Conservation (phyloP, 2,329 filamentous ascomycete species). For the Penicillium sp. region DNA sequence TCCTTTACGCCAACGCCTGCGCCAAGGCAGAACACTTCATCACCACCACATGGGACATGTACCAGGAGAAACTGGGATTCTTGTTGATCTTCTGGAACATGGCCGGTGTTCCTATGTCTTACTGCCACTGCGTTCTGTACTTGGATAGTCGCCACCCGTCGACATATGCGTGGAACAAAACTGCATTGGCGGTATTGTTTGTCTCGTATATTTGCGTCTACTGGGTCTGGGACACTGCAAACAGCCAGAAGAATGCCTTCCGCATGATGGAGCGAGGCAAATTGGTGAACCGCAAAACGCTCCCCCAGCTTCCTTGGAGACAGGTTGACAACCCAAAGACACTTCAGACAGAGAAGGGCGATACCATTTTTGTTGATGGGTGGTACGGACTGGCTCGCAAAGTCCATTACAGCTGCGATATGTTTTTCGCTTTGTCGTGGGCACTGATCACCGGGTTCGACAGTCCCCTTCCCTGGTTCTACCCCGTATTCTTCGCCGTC, state of each 20-base stretch:
- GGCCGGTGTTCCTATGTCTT: slow-evolving; percentile 82
- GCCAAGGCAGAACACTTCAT: slow-evolving; percentile 89
- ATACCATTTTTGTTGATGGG: slow-evolving; percentile 75
- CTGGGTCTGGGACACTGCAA: slow-evolving; percentile 88
- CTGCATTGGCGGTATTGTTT: slow-evolving; percentile 61
- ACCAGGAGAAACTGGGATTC: slow-evolving; percentile 93
- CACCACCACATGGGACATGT: slow-evolving; percentile 90
- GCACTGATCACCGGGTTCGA: slow-evolving; percentile 74
- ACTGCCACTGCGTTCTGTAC: slow-evolving; percentile 90
- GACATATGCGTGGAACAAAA: slow-evolving; percentile 71
- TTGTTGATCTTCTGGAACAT: slow-evolving; percentile 98
- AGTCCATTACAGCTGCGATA: slow-evolving; percentile 75
- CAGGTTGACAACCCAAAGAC: slow-evolving; percentile 73
- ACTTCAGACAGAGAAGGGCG: slow-evolving; percentile 69
- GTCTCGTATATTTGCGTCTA: slow-evolving; percentile 75
- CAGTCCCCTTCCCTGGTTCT: slow-evolving; percentile 85
- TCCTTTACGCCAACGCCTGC: slow-evolving; percentile 86
- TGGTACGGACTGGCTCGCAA: slow-evolving; percentile 80
- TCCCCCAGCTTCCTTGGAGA: slow-evolving; percentile 85
- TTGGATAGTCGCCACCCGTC: slow-evolving; percentile 76
- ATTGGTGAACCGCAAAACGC: slow-evolving; percentile 66
- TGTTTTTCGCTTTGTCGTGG: slow-evolving; percentile 74
- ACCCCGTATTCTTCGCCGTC: slow-evolving; percentile 71
- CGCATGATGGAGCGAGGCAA: slow-evolving; percentile 73
- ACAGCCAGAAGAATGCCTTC: slow-evolving; percentile 91